phyloP scores from a whole-genome alignment of 768 basidiomycete genomes.

The Pisolithus albus region DNA sequence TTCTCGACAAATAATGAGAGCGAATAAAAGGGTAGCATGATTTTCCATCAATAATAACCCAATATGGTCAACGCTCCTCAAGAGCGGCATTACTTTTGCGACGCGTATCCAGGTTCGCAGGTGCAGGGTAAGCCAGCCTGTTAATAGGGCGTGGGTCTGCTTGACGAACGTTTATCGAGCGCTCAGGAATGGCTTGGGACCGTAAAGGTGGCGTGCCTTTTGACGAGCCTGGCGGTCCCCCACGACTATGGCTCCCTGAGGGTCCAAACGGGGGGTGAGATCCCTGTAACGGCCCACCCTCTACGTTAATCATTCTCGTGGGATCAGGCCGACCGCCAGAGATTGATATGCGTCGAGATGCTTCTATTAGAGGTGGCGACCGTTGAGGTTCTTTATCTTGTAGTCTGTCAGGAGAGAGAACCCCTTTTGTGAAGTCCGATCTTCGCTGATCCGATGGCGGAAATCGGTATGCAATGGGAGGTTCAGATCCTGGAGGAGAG shows the following conservation, averaged over 20 bases:
- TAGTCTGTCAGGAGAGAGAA: constrained; percentile 37
- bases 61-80: constrained; percentile 9
- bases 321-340: constrained; percentile 47
- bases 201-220: constrained; percentile 18
- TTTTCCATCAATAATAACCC: background rate
- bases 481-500: constrained; percentile 20
- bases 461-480: constrained; percentile 41
- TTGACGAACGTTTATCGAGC: constrained; percentile 12
- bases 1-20: background rate
- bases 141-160: constrained; percentile 16
- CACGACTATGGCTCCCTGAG: constrained; percentile 15
- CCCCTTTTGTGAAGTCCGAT: constrained; percentile 30
- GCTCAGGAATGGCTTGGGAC: constrained; percentile 14
- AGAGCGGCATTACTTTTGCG: constrained; percentile 13
- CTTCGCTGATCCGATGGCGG: constrained; percentile 33
- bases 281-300: constrained; percentile 3
- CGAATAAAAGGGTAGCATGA: background rate
- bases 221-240: constrained; percentile 7
- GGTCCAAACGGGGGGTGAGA: constrained; percentile 13
- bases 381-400: constrained; percentile 30
- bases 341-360: constrained; percentile 41
- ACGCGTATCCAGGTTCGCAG: constrained; percentile 9
- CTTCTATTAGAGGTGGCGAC: constrained; percentile 46
- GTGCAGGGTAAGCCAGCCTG: constrained; percentile 16
- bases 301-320: constrained; percentile 13